Evolutionary conservation across 1,139 yeast species (phyloP).

Genomic region (Zygosaccharomyces sapae): DNA sequence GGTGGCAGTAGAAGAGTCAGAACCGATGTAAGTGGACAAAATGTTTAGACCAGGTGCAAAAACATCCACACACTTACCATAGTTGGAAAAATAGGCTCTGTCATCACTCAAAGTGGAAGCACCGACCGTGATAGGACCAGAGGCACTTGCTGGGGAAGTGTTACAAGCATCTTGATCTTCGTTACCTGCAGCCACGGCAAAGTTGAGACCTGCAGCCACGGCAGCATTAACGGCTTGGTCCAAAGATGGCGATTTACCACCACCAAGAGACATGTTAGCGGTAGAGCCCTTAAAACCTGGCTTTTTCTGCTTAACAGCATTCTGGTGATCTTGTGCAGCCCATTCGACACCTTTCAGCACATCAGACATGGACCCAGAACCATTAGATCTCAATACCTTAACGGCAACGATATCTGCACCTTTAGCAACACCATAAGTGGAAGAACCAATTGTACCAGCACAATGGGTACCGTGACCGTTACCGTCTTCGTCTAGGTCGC

Average conservation of each 20-base stretch:
- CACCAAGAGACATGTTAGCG: conserved; percentile 88
- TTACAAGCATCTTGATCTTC: conserved; percentile 82
- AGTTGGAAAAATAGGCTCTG: conserved; percentile 78
- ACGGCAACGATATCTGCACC: conserved; percentile 71
- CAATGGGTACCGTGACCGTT: conserved; percentile 91
- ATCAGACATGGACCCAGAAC: conserved; percentile 77
- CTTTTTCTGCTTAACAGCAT: conserved; percentile 52
- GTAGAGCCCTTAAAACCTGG: conserved; percentile 79
- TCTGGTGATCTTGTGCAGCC: conserved; percentile 61
- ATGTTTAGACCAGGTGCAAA: conserved; percentile 83
- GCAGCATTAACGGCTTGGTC: conserved; percentile 84
- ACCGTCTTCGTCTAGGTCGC: conserved; percentile 80
- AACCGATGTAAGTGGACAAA: conserved; percentile 81
- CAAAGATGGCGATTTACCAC: conserved; percentile 77
- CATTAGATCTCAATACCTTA: conserved; percentile 70
- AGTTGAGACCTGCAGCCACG: conserved; percentile 71
- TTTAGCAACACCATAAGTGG: conserved; percentile 74
- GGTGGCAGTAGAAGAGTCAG: conserved; percentile 77
- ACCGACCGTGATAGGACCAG: conserved; percentile 74
- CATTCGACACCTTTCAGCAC: conserved; percentile 77
- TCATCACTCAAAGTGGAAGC: conserved; percentile 72
- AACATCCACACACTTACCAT: conserved; percentile 79
- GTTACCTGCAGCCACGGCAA: conserved; percentile 89
- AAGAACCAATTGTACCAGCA: conserved; percentile 79
- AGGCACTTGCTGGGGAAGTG: conserved; percentile 78